Evolutionary conservation across 176 grass and related monocot species (phyloP).

Genomic region (Triticum monococcum): DNA sequence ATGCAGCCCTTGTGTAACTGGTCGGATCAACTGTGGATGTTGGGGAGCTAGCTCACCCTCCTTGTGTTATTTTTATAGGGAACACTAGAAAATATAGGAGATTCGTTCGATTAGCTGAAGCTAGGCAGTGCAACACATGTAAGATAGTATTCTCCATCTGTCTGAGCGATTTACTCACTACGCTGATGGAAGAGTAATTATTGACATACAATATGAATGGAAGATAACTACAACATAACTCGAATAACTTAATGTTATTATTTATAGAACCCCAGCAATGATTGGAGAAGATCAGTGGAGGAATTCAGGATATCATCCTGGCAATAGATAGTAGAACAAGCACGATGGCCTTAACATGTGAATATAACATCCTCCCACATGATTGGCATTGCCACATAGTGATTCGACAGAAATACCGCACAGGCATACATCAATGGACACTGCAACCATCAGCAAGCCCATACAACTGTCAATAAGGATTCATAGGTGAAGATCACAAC

Average conservation of each 20-base stretch:
- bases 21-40: background rate
- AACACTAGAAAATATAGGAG: background rate
- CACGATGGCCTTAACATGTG: background rate
- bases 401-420: background rate
- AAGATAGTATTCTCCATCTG: constrained; percentile 4
- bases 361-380: background rate
- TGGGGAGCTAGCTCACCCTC: background rate
- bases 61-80: background rate
- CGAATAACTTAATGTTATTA: background rate
- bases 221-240: constrained; percentile 8
- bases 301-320: background rate
- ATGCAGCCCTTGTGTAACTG: background rate
- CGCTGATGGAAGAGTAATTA: background rate
- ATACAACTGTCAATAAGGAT: constrained; percentile 1
- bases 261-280: background rate
- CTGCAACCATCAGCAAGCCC: constrained; percentile 6
- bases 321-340: background rate
- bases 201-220: background rate
- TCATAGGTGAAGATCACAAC: background rate
- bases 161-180: background rate
- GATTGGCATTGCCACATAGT: background rate
- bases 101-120: constrained; percentile 6
- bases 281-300: background rate
- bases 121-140: background rate
- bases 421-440: background rate